phyloP scores from a whole-genome alignment of 1,139 yeast genomes.

The Suhomyces maxii region DNA sequence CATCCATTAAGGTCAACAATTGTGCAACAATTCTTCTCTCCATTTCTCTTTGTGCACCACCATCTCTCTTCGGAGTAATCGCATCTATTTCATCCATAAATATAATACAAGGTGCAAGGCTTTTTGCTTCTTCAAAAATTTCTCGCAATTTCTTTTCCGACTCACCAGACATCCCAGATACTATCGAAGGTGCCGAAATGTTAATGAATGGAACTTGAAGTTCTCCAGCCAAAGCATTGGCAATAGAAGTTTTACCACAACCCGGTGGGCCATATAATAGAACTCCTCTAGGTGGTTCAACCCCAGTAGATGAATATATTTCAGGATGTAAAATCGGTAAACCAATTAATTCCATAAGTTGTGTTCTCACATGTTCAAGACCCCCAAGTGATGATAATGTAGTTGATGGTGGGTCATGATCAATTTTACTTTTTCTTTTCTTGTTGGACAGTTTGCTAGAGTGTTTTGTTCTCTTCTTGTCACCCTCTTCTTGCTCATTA shows the following conservation, averaged over 20 bases:
- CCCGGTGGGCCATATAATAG: slow-evolving; percentile 98
- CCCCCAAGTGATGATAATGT: slow-evolving; percentile 84
- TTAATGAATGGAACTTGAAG: slow-evolving; percentile 89
- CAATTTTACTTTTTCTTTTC: slow-evolving; percentile 49
- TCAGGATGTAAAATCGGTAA: slow-evolving; percentile 94
- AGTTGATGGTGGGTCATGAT: slow-evolving; percentile 69
- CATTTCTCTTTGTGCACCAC: slow-evolving; percentile 97
- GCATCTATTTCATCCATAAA: slow-evolving; percentile 98
- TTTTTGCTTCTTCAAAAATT: slow-evolving; percentile 87
- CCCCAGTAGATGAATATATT: slow-evolving; percentile 81
- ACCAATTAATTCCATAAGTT: slow-evolving; percentile 85
- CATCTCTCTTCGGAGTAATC: slow-evolving; percentile 94
- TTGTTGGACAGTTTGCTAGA: slow-evolving; percentile 23
- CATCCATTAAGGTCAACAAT: slow-evolving; percentile 90
- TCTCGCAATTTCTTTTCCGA: slow-evolving; percentile 93
- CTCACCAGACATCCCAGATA: slow-evolving; percentile 99
- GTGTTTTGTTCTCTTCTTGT: slow-evolving; percentile 34
- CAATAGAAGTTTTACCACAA: slow-evolving; percentile 96
- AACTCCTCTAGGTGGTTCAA: slow-evolving; percentile 97
- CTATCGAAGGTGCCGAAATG: slow-evolving; percentile 93
- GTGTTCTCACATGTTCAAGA: slow-evolving; percentile 76
- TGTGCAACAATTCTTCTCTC: slow-evolving; percentile 97
- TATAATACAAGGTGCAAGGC: slow-evolving; percentile 86
- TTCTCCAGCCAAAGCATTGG: slow-evolving; percentile 95
- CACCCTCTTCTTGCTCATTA: slow-evolving; percentile 15